Conservation (phyloP, 345 rosid genomes). For the Salix caprea region DNA sequence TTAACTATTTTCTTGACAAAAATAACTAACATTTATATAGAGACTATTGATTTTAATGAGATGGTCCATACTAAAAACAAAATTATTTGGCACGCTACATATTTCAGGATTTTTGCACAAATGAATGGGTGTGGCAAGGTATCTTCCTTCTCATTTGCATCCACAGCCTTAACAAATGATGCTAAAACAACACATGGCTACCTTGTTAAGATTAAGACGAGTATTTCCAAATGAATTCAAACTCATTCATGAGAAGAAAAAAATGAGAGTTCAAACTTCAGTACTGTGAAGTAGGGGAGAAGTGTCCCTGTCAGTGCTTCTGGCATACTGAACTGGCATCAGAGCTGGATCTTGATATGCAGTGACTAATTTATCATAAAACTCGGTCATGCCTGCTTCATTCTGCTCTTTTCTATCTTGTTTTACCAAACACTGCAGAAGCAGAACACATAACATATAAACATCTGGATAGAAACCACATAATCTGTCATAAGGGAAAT, state of each 20-base stretch:
- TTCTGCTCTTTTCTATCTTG: conserved; percentile 65
- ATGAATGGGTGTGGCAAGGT: too few species aligned
- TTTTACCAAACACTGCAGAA: conserved; percentile 67
- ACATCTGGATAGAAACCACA: background rate
- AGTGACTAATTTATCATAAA: conserved; percentile 48
- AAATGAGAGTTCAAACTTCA: conserved; percentile 19
- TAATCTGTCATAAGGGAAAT: background rate
- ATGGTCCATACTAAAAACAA: too few species aligned
- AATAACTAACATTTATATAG: too few species aligned
- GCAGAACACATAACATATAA: conserved; percentile 14
- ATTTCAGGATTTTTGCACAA: too few species aligned
- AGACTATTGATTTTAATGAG: too few species aligned
- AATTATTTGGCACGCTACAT: too few species aligned
- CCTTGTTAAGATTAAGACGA: background rate
- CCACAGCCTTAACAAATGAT: too few species aligned
- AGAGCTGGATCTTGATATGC: conserved; percentile 76
- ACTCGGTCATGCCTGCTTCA: conserved; percentile 53
- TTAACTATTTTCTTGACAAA: too few species aligned
- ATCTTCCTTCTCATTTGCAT: too few species aligned
- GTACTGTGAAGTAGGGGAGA: conserved; percentile 46
- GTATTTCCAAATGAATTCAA: background rate
- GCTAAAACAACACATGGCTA: too few species aligned
- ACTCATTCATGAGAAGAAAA: too few species aligned
- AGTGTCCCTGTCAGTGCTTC: conserved; percentile 33
- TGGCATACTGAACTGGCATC: conserved; percentile 34